These are phyloP conservation scores for Arthrinium phaeospermum DNA, from an alignment of 2,329 filamentous ascomycete species.

Conservation along the genomic window DNA sequence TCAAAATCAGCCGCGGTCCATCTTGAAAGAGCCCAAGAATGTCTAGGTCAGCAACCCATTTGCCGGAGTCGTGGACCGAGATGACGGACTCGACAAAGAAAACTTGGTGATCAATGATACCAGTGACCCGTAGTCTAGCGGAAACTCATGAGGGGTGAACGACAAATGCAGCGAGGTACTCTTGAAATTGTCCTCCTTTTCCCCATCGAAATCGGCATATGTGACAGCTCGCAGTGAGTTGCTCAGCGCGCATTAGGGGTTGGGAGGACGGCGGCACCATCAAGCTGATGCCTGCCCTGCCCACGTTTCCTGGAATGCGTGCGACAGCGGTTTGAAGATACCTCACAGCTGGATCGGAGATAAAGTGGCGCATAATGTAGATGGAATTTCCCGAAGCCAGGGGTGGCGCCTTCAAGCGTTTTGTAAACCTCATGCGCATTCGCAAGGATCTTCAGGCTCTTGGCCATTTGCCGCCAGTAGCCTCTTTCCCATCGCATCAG, in stretches of 20 bases:
- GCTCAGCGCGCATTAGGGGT: background rate
- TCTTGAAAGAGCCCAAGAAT: background rate
- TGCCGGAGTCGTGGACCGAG: background rate
- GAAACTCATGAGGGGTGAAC: constrained; percentile 10
- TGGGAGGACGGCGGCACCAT: background rate
- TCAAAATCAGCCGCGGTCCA: background rate
- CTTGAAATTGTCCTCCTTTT: constrained; percentile 9
- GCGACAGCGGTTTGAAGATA: background rate
- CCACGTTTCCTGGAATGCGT: background rate
- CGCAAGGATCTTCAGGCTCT: background rate
- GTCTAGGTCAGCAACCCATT: constrained; percentile 8
- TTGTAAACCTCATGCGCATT: background rate
- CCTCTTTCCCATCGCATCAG: constrained; percentile 14
- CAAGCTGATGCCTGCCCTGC: background rate
- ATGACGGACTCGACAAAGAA: constrained; percentile 9
- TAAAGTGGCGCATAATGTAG: constrained; percentile 14
- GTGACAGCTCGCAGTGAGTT: background rate
- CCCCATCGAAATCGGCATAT: constrained; percentile 15
- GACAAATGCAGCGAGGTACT: constrained; percentile 12
- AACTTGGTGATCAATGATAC: constrained; percentile 5
- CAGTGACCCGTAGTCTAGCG: background rate
- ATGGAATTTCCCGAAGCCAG: constrained; percentile 21
- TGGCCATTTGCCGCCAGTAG: background rate
- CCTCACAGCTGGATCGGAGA: constrained; percentile 10
- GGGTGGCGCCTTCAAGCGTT: constrained; percentile 15